These are phyloP conservation scores for Cladosporium sphaerospermum DNA, from an alignment of 2,329 filamentous ascomycete genomes.

Conservation along the genomic window DNA sequence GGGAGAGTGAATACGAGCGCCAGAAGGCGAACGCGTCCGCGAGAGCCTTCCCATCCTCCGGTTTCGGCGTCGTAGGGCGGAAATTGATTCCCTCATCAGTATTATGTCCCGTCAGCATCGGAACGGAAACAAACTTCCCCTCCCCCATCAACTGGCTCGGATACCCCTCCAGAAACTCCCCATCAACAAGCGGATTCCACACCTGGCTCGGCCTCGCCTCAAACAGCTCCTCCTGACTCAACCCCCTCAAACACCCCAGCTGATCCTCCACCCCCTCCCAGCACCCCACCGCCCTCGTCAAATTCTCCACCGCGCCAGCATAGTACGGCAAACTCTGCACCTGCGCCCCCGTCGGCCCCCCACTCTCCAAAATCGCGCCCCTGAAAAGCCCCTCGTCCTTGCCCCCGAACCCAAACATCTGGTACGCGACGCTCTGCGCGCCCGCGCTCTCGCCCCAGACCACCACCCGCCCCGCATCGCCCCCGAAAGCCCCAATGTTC, in stretches of 20 bases:
- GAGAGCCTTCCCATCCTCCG: conserved; percentile 37
- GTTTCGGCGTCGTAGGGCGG: conserved; percentile 30
- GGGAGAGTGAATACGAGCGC: conserved; percentile 42
- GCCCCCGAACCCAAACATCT: neutral
- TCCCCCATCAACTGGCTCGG: conserved; percentile 41
- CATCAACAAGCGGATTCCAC: conserved; percentile 39
- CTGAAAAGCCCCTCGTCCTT: conserved; percentile 13
- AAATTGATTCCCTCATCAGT: conserved; percentile 46
- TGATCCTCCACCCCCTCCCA: conserved; percentile 17
- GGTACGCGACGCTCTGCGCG: conserved; percentile 15
- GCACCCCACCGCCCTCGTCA: conserved; percentile 4
- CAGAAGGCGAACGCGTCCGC: conserved; percentile 34
- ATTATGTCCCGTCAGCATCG: conserved; percentile 45
- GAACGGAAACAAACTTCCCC: conserved; percentile 41
- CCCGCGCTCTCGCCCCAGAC: conserved; percentile 32
- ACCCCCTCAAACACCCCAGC: conserved; percentile 33
- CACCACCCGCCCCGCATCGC: conserved; percentile 37
- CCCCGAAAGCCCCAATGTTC: conserved; percentile 55
- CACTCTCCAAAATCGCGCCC: conserved; percentile 37
- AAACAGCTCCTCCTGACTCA: conserved; percentile 27
- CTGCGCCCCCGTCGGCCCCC: conserved; percentile 20
- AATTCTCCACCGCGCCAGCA: neutral
- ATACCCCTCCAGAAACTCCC: conserved; percentile 43
- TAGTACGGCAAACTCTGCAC: conserved; percentile 1
- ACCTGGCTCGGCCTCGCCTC: conserved; percentile 33